Evolutionary conservation across 225 moss, liverwort and hornwort species (phyloP).

Genomic region (Polytrichum commune): DNA sequence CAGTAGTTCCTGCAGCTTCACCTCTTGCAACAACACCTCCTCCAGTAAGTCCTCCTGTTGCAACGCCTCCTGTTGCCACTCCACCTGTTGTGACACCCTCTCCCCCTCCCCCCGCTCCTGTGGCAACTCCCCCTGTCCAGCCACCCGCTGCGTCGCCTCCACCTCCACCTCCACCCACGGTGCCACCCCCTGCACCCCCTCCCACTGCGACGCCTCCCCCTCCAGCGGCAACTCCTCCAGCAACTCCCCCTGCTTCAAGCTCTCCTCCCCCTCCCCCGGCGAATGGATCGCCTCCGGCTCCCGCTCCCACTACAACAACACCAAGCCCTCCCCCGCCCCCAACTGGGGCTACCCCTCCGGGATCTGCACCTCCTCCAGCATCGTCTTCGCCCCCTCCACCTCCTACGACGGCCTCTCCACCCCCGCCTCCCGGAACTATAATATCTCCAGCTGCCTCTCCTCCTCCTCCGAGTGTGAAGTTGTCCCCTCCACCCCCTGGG

Average conservation of each 20-base stretch:
- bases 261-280: constrained; percentile 14
- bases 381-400: neutral
- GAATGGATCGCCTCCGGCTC: constrained; percentile 1
- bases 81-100: neutral
- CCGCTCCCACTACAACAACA: constrained; percentile 6
- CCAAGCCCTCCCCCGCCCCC: neutral
- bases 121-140: neutral
- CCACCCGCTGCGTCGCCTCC: neutral
- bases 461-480: neutral
- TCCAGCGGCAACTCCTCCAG: neutral
- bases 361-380: constrained; percentile 12
- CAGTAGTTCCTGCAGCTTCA: constrained; percentile 13
- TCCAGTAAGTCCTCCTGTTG: neutral
- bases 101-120: neutral
- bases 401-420: neutral
- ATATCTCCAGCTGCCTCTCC: constrained; percentile 2
- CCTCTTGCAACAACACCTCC: neutral
- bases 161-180: neutral
- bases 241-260: constrained; percentile 10
- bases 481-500: neutral
- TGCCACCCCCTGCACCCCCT: constrained; percentile 4
- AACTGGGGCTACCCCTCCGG: neutral
- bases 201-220: neutral
- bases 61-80: constrained; percentile 17
- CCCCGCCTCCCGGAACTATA: constrained; percentile 16